These are phyloP conservation scores for Cyclotella choctawhatcheeana DNA, from an alignment of 108 stramenopile species.

Conservation along the genomic window DNA sequence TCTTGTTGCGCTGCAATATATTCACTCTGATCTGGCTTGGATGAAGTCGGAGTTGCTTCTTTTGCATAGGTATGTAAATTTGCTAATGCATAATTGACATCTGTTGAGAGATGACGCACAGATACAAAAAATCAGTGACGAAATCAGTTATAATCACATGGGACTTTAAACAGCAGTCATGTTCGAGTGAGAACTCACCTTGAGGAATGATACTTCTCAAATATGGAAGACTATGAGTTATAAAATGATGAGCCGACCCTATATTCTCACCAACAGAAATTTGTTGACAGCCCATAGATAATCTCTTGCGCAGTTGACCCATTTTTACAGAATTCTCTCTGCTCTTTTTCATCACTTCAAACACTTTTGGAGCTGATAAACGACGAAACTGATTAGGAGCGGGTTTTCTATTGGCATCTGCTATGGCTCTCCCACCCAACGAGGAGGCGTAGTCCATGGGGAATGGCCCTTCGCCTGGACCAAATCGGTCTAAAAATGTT, in stretches of 20 bases:
- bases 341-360: conserved; percentile 68
- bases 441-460: conserved; percentile 67
- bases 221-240: conserved; percentile 67
- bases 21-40: conserved; percentile 13
- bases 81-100: conserved; percentile 59
- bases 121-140: conserved; percentile 16
- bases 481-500: conserved; percentile 52
- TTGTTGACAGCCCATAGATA: conserved; percentile 26
- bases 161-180: too few relatives aligned
- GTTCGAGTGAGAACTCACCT: conserved; percentile 34
- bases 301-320: conserved; percentile 54
- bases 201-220: conserved; percentile 60
- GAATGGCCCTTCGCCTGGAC: conserved; percentile 40
- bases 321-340: conserved; percentile 63
- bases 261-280: conserved; percentile 42
- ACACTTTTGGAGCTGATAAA: conserved; percentile 75
- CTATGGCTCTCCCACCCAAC: conserved; percentile 67
- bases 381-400: conserved; percentile 76
- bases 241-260: conserved; percentile 55
- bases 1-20: neutral
- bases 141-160: too few relatives aligned
- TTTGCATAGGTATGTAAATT: conserved; percentile 62
- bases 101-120: conserved; percentile 22
- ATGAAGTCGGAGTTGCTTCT: conserved; percentile 19
- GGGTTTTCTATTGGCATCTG: conserved; percentile 67